Evolutionary conservation across 2,329 filamentous ascomycete species (phyloP), one percentile per base, ranked within the genome.

Genomic region (Fusarium guadeloupense): DNA sequence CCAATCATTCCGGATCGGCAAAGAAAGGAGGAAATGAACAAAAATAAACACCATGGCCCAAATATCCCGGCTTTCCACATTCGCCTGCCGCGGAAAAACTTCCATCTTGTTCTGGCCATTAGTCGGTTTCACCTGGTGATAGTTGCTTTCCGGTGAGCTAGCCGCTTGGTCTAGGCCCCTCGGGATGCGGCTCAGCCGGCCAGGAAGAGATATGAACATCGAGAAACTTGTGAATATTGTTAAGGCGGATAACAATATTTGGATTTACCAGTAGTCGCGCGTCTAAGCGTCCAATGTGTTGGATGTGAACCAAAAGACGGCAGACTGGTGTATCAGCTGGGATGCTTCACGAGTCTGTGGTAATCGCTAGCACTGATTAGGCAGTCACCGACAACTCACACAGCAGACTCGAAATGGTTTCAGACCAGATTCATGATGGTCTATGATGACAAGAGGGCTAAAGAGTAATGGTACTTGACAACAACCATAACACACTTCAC

Each of bases 191-290:
- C 28, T 31, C 13, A 31, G 28, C 14, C 28, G 28, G 28, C 8
- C 28, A n/a, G 28, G 28, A 31, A 7, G 13, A 50, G 38, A 43
- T 35, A 20, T 49, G 34, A 55, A 37, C 17, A 30, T 45, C 44
- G 53, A 39, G 37, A 25, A 54, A 26, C 26, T 55, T 55, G 43
- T n/a, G 26, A 10, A 37, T 59, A 60, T 55, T 60, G 57, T 55
- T 60, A 60, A 40, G 49, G 30, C 57, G 57, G 57, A n/a, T 60
- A 60, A 60, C 57, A 60, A 37, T 59, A 59, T 33, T n/a, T 25
- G 34, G 49, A 41, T 60, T 60, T 49, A 26, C 57, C 57, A 55
- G 35, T 31, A 55, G 34, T 59, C 56, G 56, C 56, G 56, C 56
- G 56, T n/a, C 26, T 59, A 59, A 59, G 23, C n/a, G 14, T 39